Percentiles rank a stretch among this genome's conserved stretches.
These are phyloP conservation scores for Beauveria sp. DNA, from an alignment of 2,329 filamentous ascomycete species.

Conservation along the genomic window DNA sequence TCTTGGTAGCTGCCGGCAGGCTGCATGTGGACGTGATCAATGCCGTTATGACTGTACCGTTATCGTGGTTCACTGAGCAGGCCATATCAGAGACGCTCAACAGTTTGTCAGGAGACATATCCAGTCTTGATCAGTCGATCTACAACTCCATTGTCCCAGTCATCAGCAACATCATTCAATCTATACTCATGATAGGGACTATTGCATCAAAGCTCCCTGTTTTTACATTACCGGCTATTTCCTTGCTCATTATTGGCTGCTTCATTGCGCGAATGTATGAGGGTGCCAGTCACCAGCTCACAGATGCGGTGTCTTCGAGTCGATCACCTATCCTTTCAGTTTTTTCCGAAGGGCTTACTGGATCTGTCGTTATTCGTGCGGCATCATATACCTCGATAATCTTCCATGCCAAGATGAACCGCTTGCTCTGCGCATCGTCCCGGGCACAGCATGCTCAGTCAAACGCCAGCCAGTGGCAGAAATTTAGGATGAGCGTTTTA, in stretches of 20 bases:
- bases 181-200: constrained; percentile 26
- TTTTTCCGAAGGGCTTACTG: constrained; percentile 45
- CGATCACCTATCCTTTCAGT: constrained; percentile 49
- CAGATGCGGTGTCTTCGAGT: constrained; percentile 35
- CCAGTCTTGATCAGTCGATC: constrained; percentile 36
- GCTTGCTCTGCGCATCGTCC: constrained; percentile 39
- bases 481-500: neutral
- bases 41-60: constrained; percentile 43
- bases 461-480: neutral
- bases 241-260: constrained; percentile 37
- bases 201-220: constrained; percentile 44
- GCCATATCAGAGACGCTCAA: constrained; percentile 45
- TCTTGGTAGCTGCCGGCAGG: constrained; percentile 44
- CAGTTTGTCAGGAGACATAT: constrained; percentile 48
- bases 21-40: constrained; percentile 45
- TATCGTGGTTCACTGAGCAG: constrained; percentile 49
- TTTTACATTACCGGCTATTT: constrained; percentile 38
- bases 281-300: constrained; percentile 37
- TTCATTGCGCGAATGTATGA: constrained; percentile 43
- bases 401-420: constrained; percentile 41
- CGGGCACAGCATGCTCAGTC: constrained; percentile 31
- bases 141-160: constrained; percentile 1
- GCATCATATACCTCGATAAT: constrained; percentile 37
- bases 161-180: neutral
- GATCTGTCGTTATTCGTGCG: constrained; percentile 44